Evolutionary conservation across 495 filamentous ascomycete genomes (phyloP), one percentile per base, ranked within the genome.

Genomic region (Penicillium canariense): DNA sequence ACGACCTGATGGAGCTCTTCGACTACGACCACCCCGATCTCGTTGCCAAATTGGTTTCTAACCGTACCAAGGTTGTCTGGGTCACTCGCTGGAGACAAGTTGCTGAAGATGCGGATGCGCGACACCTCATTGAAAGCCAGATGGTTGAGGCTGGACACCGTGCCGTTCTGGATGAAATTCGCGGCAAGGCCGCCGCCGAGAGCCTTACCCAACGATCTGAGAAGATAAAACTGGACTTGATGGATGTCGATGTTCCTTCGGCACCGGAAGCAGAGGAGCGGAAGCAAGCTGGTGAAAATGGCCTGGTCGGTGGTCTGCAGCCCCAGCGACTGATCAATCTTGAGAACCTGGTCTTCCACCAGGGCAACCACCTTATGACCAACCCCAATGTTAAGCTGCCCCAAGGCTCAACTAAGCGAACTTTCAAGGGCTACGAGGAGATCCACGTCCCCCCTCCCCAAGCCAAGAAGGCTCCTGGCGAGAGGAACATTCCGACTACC

Each of bases 341-440:
- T 39, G 92, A 99, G 60, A 96, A 96, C 58, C 83, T 99, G 17
- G 80, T 96, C 27, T 99, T 99, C 69, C 93, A 97, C 62, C 94
- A 97, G 68, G 94, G 94, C 14, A 97, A 96, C 60, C 94, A 99
- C 75, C 78, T 97, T 15, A 97, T 97, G 92, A 96, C 95, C 9
- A 97, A 99, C 61, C 86, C 91, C 2, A 96, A 88, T 68, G 92
- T 97, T 43, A 90, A 88, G 57, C 81, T 97, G n/a, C 94, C 94
- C 1, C 89, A 96, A 63, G 94, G 95, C 22, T 96, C 95, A 1
- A 96, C 87, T 0, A 96, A 97, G 69, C 82, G 90, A 11, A 90
- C 88, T 0, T 96, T 96, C 74, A 97, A 97, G 70, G 94, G 95
- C 25, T 99, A 97, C 56, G 94, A 97, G 69, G 94, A 99, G 67